Conservation (phyloP, 306 rosid species). For the Acacia crassicarpa region DNA sequence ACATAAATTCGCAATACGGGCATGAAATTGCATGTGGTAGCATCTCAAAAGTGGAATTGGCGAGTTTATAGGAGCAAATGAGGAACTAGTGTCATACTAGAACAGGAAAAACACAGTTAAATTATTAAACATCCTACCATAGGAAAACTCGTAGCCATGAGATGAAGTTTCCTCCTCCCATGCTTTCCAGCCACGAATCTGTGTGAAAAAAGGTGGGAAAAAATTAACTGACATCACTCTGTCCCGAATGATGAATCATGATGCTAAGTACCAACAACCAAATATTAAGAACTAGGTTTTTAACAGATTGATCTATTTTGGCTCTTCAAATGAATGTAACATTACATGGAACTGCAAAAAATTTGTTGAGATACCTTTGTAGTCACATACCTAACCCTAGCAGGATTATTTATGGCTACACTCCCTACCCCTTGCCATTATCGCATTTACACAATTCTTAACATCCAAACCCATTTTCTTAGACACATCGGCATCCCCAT, state of each 20-base stretch:
- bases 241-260: neutral
- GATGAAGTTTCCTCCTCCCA: conserved; percentile 92
- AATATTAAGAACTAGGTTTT: neutral
- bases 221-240: neutral
- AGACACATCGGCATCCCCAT: neutral
- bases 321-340: neutral
- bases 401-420: neutral
- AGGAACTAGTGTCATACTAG: neutral
- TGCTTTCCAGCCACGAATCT: conserved; percentile 96
- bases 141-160: conserved; percentile 70
- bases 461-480: neutral
- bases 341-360: neutral
- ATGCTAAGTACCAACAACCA: neutral
- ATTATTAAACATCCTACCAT: conserved; percentile 51
- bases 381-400: neutral
- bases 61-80: neutral
- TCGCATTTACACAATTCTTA: neutral
- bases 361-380: neutral
- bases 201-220: conserved; percentile 16
- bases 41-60: conserved; percentile 12
- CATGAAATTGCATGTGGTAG: conserved; percentile 1
- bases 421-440: neutral
- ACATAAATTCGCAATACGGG: neutral
- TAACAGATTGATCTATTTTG: neutral
- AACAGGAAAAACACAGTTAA: conserved; percentile 7